A percentile compares a stretch with the other conserved stretches of the same genome.
phyloP scores from a whole-genome alignment of 2,329 filamentous ascomycete species.

The Xylariales sp. region DNA sequence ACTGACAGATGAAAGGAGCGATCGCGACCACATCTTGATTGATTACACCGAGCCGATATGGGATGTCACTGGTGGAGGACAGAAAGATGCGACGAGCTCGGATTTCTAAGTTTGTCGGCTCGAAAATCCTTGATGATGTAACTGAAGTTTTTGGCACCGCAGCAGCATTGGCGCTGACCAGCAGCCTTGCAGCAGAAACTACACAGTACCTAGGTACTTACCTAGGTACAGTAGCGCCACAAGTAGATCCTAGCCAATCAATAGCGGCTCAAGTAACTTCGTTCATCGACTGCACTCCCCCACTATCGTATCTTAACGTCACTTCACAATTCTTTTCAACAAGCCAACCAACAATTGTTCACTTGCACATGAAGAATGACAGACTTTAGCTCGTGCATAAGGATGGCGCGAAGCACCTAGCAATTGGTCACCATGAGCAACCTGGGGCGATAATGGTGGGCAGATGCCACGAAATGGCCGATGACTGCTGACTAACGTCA shows the following conservation, averaged over 20 bases:
- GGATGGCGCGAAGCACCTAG: too few species aligned
- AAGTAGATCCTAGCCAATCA: background rate
- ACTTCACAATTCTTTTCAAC: background rate
- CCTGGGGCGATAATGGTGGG: background rate
- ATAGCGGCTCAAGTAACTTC: background rate
- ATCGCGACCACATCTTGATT: conserved; percentile 8
- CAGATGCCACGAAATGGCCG: background rate
- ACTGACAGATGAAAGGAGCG: conserved; percentile 5
- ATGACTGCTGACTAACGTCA: conserved; percentile 1
- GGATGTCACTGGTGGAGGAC: background rate
- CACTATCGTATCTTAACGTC: background rate
- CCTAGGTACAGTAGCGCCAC: too few species aligned
- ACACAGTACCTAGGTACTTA: too few species aligned
- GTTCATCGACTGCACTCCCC: background rate
- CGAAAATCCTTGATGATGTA: conserved; percentile 8
- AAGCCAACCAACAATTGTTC: background rate
- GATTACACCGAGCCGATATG: background rate
- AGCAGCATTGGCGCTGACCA: too few species aligned
- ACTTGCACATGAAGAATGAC: too few species aligned
- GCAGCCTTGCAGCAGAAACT: too few species aligned
- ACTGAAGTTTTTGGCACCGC: too few species aligned
- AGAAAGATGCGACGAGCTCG: background rate
- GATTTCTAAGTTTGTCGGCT: background rate
- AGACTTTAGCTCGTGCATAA: too few species aligned
- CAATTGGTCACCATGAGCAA: too few species aligned